Percentiles rank a stretch among this genome's conserved stretches.
phyloP scores from a whole-genome alignment of 1,284 basidiomycete genomes.

The Takashimella tepidaria region DNA sequence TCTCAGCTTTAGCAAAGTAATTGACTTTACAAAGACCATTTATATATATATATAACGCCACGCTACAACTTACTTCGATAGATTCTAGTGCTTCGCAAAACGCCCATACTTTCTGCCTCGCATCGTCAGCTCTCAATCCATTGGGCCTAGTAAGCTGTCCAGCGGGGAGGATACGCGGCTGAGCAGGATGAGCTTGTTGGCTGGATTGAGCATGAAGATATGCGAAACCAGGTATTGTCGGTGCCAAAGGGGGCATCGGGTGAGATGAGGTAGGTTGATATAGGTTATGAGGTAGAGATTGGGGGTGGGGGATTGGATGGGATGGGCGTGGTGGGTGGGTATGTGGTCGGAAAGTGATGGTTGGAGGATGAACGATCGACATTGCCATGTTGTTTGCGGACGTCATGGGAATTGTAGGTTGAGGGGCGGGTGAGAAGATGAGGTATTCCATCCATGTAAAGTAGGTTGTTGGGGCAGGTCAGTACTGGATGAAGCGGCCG shows the following conservation, averaged over 20 bases:
- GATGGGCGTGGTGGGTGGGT: neutral
- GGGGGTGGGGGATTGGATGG: neutral
- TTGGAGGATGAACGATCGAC: no score
- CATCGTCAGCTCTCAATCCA: neutral
- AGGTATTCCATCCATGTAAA: constrained; percentile 19
- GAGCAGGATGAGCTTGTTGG: neutral
- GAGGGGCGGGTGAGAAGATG: constrained; percentile 14
- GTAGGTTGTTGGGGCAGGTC: neutral
- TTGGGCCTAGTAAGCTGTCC: no score
- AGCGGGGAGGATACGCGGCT: neutral
- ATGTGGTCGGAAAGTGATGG: neutral
- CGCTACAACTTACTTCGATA: neutral
- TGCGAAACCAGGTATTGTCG: neutral
- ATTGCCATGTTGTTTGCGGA: no score
- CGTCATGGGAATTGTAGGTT: neutral
- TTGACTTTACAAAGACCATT: no score
- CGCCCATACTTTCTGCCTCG: neutral
- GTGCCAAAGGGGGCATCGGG: neutral
- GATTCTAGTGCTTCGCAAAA: neutral
- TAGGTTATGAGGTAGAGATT: neutral
- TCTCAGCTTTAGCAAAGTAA: no score
- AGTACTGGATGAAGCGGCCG: neutral
- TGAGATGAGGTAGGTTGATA: no score
- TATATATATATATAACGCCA: no score
- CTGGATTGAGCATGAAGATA: neutral